Evolutionary conservation across 768 basidiomycete genomes (phyloP).

Genomic region (Russula ochroleuca): DNA sequence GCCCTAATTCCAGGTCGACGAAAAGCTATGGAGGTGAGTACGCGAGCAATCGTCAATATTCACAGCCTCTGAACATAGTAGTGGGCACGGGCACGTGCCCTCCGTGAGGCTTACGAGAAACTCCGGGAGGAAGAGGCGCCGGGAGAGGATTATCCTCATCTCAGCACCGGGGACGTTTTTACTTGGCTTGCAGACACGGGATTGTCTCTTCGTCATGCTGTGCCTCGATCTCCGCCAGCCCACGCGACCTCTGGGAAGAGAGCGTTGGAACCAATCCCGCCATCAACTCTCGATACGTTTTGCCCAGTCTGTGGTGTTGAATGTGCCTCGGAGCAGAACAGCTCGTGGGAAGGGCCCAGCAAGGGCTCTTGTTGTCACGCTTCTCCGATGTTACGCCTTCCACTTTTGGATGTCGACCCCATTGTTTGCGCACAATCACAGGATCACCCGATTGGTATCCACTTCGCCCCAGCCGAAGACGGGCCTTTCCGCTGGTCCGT

Average conservation of each 20-base stretch:
- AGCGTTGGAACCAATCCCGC: neutral
- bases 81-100: conserved; percentile 45
- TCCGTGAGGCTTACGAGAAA: conserved; percentile 40
- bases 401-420: conserved; percentile 17
- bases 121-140: conserved; percentile 28
- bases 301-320: conserved; percentile 21
- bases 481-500: conserved; percentile 10
- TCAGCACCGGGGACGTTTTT: conserved; percentile 43
- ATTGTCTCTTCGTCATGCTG: conserved; percentile 36
- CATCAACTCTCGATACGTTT: conserved; percentile 13
- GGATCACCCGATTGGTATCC: neutral
- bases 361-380: neutral
- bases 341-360: conserved; percentile 12
- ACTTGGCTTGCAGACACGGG: conserved; percentile 43
- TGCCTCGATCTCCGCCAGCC: conserved; percentile 20
- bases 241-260: conserved; percentile 6
- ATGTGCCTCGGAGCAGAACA: neutral
- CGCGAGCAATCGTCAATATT: conserved; percentile 31
- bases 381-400: conserved; percentile 10
- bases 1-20: conserved; percentile 41
- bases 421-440: conserved; percentile 7
- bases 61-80: conserved; percentile 27
- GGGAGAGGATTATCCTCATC: conserved; percentile 28
- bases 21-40: conserved; percentile 47
- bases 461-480: neutral